Evolutionary conservation across 2,329 filamentous ascomycete genomes (phyloP), one percentile per base, ranked within the genome.

Genomic region (Fusarium annulatum): DNA sequence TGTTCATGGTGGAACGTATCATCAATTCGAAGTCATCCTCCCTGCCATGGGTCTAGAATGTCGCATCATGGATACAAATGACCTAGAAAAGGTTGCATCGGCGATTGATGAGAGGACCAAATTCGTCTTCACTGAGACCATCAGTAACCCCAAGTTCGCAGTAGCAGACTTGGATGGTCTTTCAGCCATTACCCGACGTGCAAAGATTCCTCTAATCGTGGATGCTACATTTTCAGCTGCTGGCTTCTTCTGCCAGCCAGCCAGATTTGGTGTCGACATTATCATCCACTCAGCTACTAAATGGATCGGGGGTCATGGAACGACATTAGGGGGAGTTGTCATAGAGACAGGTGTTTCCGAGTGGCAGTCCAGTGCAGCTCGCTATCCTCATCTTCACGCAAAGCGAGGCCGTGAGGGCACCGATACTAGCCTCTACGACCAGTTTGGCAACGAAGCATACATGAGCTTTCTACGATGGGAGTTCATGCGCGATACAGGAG

Each of bases 261-360:
- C 57, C 7, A 43, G 36, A 19, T 45, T 45, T 9, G 64, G 64
- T 18, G 95, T 93, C 72, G 95, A 98, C 80, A 97, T 98, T 69
- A 92, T 98, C 58, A 93, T 97, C 21, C 94, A 97, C 87, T 96
- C 93, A 34, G 94, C 94, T 16, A 97, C 95, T 64, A 97, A 98
- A 84, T 98, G 95, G 95, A 97, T 98, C 71, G 95, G 95, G 64
- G 95, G 95, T 43, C 95, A 98, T 83, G 95, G 95, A 71, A 97
- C 95, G 39, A 97, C 95, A n/a, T 93, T 97, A 74, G 95, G 88
- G 63, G 95, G 95, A 69, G 88, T 97, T 53, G 88, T 97, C 48
- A 86, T 97, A 72, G 95, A 97, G 85, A 90, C 91, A 72, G 95
- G 95, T 78, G 96, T 94, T 81, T 98, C 97, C 81, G 92, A 97